Evolutionary conservation across 2,329 filamentous ascomycete species (phyloP), one percentile per base, ranked within the genome.

Genomic region (Tolypocladium sp.): DNA sequence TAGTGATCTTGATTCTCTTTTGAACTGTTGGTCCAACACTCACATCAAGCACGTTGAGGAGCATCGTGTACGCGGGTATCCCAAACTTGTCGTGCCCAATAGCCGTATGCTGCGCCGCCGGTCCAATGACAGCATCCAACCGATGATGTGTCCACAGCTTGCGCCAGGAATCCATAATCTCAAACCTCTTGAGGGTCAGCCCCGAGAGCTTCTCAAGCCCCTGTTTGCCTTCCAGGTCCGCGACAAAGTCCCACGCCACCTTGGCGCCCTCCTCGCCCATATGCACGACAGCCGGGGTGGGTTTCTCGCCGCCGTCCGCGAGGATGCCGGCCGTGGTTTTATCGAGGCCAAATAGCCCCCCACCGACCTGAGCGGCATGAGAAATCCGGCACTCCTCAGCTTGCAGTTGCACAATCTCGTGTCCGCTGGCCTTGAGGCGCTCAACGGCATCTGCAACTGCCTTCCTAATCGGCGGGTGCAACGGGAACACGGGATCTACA

Each of bases 11-110:
- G 57, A 51, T 62, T 46, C 61, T 51, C 30, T 22, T 5, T 40
- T n/a, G 38, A 27, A 27, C 15, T 10, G 44, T 44, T n/a, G 13
- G 41, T 37, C 2, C 3, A 35, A 9, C 35, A 71, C 77, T 69
- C 64, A 78, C 79, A 67, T 84, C 79, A 5, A 84, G 63, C 10
- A 83, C 27, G 60, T 84, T 86, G 66, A 75, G 75, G 37, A 83
- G 61, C 22, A 76, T 65, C 0, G 82, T 83, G 57, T 80, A 82
- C 0, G 73, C 67, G 1, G 76, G 70, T 0, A 73, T 35, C 0
- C 78, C 75, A 66, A 78, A 84, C 0, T 71, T 75, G 65, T 85
- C 82, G 64, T 84, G 79, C 22, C 70, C 71, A 0, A 79, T 76
- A 0, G 82, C 81, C 0, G 80, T 82, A 15, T 70, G 75, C 63